A percentile compares a stretch with the other conserved stretches of the same genome.
Conservation (phyloP, 208 protist genomes). For the Trypanosoma brucei region DNA sequence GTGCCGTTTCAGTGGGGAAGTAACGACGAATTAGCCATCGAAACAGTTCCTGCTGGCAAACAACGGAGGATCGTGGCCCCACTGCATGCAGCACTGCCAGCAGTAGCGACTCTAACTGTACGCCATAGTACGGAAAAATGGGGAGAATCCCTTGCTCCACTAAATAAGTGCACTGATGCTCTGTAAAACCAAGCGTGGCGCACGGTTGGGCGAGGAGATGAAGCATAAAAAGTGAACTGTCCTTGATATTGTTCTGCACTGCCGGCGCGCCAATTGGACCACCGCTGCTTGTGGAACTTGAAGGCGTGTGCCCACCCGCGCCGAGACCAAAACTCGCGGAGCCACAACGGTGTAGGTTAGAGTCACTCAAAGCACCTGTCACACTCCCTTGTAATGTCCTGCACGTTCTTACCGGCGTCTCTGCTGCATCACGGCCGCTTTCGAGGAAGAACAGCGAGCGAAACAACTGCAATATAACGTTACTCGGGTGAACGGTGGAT, state of each 20-base stretch:
- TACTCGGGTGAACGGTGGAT: slow-evolving; percentile 4
- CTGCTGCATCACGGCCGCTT: not conserved
- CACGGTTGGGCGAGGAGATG: slow-evolving; percentile 62
- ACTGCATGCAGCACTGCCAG: slow-evolving; percentile 38
- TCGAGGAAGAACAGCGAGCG: slow-evolving; percentile 22
- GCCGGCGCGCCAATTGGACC: slow-evolving; percentile 17
- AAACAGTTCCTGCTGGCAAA: slow-evolving; percentile 27
- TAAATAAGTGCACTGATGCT: slow-evolving; percentile 25
- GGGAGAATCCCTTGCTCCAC: slow-evolving; percentile 33
- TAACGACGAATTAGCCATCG: slow-evolving; percentile 21
- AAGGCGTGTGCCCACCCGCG: not conserved
- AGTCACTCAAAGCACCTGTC: not conserved
- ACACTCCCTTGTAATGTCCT: not conserved
- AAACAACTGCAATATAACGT: slow-evolving; percentile 14
- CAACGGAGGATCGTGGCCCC: slow-evolving; percentile 21
- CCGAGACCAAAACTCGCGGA: not conserved
- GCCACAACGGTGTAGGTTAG: not conserved
- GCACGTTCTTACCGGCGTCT: not conserved
- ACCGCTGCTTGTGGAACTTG: not conserved
- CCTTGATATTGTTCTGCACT: slow-evolving; percentile 45
- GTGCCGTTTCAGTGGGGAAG: slow-evolving; percentile 14
- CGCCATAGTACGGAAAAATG: slow-evolving; percentile 33
- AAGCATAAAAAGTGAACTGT: slow-evolving; percentile 53
- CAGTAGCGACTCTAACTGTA: slow-evolving; percentile 39
- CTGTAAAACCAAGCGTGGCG: slow-evolving; percentile 42